Base-by-base conservation (phyloP, 352 stramenopile species). In the Pythium aphanidermatum region DNA sequence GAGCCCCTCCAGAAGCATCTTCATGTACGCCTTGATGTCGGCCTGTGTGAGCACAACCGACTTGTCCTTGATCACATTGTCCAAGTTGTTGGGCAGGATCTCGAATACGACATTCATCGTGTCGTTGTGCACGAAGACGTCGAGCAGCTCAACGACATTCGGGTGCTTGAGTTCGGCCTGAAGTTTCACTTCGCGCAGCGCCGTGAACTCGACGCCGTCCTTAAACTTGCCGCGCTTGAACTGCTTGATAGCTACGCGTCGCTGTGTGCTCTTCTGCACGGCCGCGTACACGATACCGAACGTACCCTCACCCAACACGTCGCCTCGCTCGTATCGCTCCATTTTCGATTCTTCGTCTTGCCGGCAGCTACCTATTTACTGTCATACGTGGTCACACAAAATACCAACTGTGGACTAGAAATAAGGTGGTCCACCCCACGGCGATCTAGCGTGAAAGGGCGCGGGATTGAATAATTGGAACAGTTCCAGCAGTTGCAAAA, bases 51-150 rank as follows among this genome's bases (percentile, higher is more conserved):
- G 67, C 46, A 94, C 70, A 42, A 95, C 66, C 0, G 71, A 70
- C 58, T 95, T 95, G 63, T 93, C 77, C 58, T 95, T 92, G 55
- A 95, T 87, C 19, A 95, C 76, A 37, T 95, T 75, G 54, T 95
- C 82, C 39, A 95, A 50, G 52, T 92, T 92, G 48, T 73, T 89
- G 29, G 83, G 82, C 45, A 93, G 61, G 41, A 94, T 67, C 68
- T 95, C 84, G 42, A 92, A 94, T 29, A 95, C 84, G 25, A 95
- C 67, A 60, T 94, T 93, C 55, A 95, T 87, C 16, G 80, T 95
- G 55, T 92, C 83, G 36, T 91, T 90, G 37, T 78, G 64, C 16
- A 92, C 80, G 40, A 91, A 95, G 14, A 92, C 84, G 45, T 95
- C 83, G 37, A 95, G 68, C 28, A 95, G 65, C 55, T 92, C 75